Base-by-base conservation (phyloP, 1,284 basidiomycete species). In the Marasmius oreades region DNA sequence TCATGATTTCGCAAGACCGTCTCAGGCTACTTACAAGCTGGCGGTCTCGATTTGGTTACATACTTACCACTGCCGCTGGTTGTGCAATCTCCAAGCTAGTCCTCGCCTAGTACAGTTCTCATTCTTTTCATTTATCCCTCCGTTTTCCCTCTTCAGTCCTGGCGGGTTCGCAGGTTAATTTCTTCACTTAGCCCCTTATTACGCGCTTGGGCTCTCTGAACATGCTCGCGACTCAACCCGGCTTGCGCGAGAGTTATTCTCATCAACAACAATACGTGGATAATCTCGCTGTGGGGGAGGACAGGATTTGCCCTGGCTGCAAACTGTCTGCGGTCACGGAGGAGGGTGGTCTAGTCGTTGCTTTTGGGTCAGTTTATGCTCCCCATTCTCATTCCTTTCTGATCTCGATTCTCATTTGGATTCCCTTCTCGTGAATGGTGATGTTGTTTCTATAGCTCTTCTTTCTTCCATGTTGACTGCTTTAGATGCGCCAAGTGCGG, bases 401-500 rank as follows among this genome's bases (percentile, higher is more conserved):
- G 47, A 37, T 45, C 47, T 51, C 53, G 53, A 43, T 45, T 46
- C 34, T 51, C 63, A 64, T 56, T 64, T 61, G 43, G 61, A 60
- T 53, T 67, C 20, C 36, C 46, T 43, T 63, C 62, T 63, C 28
- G 53, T 55, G 55, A 34, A 23, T 48, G 55, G 56, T 43, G 55
- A 26, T 53, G 43, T 33, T 57, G 33, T 58, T 59, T 53, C 58
- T 59, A 31, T 63, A 92, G 90, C 47, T 86, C 88, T 78, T 90
- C 88, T 51, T 88, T 90, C 73, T 90, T 90, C 71, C 88, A 90
- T 61, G 85, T 90, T 59, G 85, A 88, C 68, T 90, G 88, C 70
- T 92, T 92, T 77, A 90, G 85, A 65, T 92, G 90, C 65, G 90
- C 90, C 43, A 92, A 92, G 72, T 92, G 90, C 67, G 75, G 77